Percentiles rank a stretch among this genome's conserved stretches.
phyloP scores from a whole-genome alignment of 495 filamentous ascomycete species.

The Pseudotulostoma volvatum region DNA sequence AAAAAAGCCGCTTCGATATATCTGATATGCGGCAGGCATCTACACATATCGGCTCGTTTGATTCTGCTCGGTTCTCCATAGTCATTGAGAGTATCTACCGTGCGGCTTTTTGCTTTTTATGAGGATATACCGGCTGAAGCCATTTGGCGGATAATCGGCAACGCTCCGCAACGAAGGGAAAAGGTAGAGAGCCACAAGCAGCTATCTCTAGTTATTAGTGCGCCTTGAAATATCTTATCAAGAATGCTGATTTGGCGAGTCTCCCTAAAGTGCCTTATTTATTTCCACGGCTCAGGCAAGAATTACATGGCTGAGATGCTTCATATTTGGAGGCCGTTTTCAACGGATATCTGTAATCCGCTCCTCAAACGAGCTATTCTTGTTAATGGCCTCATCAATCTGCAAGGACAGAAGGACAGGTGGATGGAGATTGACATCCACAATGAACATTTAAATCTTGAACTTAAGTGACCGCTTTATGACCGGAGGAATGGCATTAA shows the following conservation, averaged over 20 bases:
- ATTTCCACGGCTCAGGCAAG: background rate
- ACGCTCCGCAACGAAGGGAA: background rate
- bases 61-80: background rate
- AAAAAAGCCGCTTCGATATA: background rate
- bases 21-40: background rate
- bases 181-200: background rate
- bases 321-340: background rate
- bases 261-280: background rate
- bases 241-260: background rate
- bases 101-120: background rate
- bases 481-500: conserved; percentile 8
- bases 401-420: background rate
- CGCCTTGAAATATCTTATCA: background rate
- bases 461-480: conserved; percentile 8
- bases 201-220: background rate
- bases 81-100: background rate
- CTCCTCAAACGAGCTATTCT: background rate
- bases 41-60: background rate
- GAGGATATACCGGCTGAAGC: background rate
- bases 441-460: background rate
- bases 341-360: background rate
- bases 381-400: background rate
- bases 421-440: background rate
- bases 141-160: too few relatives aligned
- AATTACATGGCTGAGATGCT: background rate